Evolutionary conservation across 1,139 yeast species (phyloP).

Genomic region (Candida tetrigidarum): DNA sequence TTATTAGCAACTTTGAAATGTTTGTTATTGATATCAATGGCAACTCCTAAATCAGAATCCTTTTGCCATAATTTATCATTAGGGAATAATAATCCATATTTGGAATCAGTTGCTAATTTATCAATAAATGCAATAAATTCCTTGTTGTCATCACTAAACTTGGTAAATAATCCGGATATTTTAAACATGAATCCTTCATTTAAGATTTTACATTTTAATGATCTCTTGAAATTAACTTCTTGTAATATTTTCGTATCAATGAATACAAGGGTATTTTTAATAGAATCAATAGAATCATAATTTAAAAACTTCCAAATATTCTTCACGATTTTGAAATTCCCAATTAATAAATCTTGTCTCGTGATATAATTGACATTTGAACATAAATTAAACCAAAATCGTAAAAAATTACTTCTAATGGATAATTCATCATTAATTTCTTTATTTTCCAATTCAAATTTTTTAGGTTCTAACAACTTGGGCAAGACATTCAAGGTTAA

Average conservation of each 20-base stretch:
- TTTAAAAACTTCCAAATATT: conserved; percentile 69
- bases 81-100: conserved; percentile 64
- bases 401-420: conserved; percentile 60
- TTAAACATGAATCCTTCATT: conserved; percentile 77
- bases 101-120: conserved; percentile 52
- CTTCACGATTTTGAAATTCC: conserved; percentile 60
- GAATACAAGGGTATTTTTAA: conserved; percentile 47
- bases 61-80: conserved; percentile 61
- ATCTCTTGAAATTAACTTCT: conserved; percentile 66
- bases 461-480: conserved; percentile 60
- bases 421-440: conserved; percentile 37
- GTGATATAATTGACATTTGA: conserved; percentile 51
- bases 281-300: conserved; percentile 52
- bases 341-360: conserved; percentile 65
- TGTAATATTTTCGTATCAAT: conserved; percentile 55
- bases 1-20: conserved; percentile 67
- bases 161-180: conserved; percentile 55
- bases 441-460: conserved; percentile 41
- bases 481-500: conserved; percentile 64
- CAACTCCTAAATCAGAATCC: conserved; percentile 25
- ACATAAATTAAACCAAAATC: conserved; percentile 62
- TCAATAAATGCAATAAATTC: conserved; percentile 53
- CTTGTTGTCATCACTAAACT: conserved; percentile 20
- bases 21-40: conserved; percentile 46
- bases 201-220: conserved; percentile 74